These are phyloP conservation scores for Manihot esculenta DNA, from an alignment of 441 rosid species.

Conservation along the genomic window DNA sequence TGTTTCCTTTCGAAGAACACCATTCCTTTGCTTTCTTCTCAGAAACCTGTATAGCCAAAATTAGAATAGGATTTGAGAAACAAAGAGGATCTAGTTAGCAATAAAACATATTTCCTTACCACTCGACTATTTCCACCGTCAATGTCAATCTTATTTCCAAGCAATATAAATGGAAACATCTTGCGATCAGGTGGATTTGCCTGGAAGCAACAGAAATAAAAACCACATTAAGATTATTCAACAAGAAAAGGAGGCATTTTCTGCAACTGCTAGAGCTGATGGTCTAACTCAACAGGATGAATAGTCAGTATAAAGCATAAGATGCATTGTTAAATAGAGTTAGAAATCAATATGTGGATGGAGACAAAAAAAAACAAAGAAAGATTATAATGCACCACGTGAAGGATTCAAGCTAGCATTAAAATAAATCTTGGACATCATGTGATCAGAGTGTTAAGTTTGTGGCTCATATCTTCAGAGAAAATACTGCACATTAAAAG, in stretches of 20 bases:
- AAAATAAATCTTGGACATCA: background rate
- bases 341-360: background rate
- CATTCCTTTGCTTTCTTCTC: conserved; percentile 96
- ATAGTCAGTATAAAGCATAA: background rate
- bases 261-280: background rate
- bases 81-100: conserved; percentile 7
- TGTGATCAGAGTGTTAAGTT: too few species aligned
- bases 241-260: too few species aligned
- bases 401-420: background rate
- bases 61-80: conserved; percentile 15
- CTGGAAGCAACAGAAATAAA: conserved; percentile 33
- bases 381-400: background rate
- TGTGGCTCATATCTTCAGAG: too few species aligned
- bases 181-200: conserved; percentile 80
- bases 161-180: conserved; percentile 76
- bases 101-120: conserved; percentile 44
- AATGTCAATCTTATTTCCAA: conserved; percentile 95
- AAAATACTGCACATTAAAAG: too few species aligned
- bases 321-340: background rate
- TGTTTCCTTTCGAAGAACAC: conserved; percentile 84
- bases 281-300: too few species aligned
- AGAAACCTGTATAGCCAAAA: conserved; percentile 55
- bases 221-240: conserved; percentile 18
- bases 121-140: conserved; percentile 99
- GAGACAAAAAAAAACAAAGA: background rate